These are phyloP conservation scores for Aureobasidium sp. DNA, from an alignment of 2,329 filamentous ascomycete genomes.

Conservation along the genomic window DNA sequence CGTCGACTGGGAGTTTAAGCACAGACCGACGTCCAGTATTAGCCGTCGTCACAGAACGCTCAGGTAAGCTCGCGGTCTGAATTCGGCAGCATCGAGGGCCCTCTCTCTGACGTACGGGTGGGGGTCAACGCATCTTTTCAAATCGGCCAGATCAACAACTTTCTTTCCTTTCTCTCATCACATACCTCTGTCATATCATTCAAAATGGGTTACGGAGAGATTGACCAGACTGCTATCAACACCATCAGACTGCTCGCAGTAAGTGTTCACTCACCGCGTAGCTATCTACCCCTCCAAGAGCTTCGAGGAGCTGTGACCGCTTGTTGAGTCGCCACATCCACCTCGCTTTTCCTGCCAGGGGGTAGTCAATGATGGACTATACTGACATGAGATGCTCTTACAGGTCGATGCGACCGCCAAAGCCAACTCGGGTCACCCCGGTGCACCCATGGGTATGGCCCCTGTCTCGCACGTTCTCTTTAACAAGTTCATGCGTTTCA, in stretches of 20 bases:
- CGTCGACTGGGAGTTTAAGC: no score
- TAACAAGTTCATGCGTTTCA: conserved; percentile 99
- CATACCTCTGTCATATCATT: conserved; percentile 10
- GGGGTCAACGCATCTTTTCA: no score
- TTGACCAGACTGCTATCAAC: conserved; percentile 91
- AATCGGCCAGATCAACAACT: conserved; percentile 12
- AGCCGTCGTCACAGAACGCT: no score
- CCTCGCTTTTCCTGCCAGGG: not conserved
- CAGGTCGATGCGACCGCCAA: conserved; percentile 95
- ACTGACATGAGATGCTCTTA: conserved; percentile 16
- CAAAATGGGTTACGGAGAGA: conserved; percentile 79
- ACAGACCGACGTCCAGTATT: no score
- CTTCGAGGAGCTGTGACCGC: not conserved
- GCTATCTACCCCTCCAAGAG: conserved; percentile 25
- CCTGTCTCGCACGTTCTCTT: conserved; percentile 93
- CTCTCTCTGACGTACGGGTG: no score
- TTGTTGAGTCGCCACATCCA: conserved; percentile 10
- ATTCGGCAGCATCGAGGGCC: no score
- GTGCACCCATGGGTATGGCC: conserved; percentile 96
- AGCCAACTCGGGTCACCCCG: conserved; percentile 97
- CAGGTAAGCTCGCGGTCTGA: no score
- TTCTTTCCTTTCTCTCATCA: conserved; percentile 14
- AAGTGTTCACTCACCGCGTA: conserved; percentile 40
- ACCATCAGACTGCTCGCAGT: conserved; percentile 95
- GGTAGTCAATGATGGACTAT: not conserved